A percentile compares a stretch with the other conserved stretches of the same genome.
Evolutionary conservation across 345 rosid genomes (phyloP).

Genomic region (Brassica carinata): DNA sequence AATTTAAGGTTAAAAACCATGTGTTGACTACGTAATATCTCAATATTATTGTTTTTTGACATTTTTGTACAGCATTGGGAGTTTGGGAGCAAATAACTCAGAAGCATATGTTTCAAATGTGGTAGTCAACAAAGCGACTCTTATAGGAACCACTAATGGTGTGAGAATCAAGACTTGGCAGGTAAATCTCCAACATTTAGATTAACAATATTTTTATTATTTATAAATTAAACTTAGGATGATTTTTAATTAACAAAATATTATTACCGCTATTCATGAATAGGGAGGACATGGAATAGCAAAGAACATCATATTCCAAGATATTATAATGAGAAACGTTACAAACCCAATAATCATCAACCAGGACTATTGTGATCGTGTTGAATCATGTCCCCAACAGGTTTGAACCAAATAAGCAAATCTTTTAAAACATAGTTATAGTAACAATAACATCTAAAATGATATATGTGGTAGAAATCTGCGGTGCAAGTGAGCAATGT

Average conservation of each 20-base stretch:
- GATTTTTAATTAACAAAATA: not conserved
- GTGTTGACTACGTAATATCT: not conserved
- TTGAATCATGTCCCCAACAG: constrained; percentile 55
- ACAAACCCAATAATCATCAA: constrained; percentile 79
- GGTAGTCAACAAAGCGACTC: constrained; percentile 57
- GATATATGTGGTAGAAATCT: constrained; percentile 48
- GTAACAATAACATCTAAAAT: not conserved
- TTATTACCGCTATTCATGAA: not conserved
- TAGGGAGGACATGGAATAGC: constrained; percentile 91
- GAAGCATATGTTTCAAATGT: constrained; percentile 78
- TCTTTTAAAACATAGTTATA: not conserved
- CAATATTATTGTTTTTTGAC: too few relatives aligned
- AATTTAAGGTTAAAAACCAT: not conserved
- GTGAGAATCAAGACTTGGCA: constrained; percentile 95
- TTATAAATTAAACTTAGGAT: not conserved
- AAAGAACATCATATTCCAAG: constrained; percentile 61
- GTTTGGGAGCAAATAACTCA: constrained; percentile 65
- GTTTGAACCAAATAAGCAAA: constrained; percentile 35
- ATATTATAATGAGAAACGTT: constrained; percentile 66
- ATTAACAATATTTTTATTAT: not conserved
- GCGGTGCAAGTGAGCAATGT: constrained; percentile 81
- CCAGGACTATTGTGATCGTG: constrained; percentile 79
- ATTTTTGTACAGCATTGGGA: too few relatives aligned
- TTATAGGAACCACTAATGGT: constrained; percentile 77
- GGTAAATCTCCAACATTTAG: constrained; percentile 47